Base-by-base conservation (phyloP, 2,329 filamentous ascomycete genomes). In the Stachybotrys chartarum region DNA sequence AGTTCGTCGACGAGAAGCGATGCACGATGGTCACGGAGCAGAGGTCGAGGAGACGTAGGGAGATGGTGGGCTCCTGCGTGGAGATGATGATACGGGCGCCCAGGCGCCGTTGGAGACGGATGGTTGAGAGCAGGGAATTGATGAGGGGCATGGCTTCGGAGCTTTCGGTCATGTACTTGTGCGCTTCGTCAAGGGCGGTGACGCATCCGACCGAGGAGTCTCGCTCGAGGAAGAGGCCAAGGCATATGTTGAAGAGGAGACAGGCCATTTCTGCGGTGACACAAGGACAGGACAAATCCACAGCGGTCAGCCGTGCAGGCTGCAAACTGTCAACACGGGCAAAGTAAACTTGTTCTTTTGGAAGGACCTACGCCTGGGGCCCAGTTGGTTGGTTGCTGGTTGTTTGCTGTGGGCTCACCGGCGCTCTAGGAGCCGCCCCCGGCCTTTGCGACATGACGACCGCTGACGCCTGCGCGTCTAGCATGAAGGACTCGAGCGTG, bases 11-110 rank as follows among this genome's bases (percentile, higher is more conserved):
- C 0, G 77, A 83, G 67, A 92, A 92, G 0, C 85, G 78, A 63
- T 92, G 88, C 0, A 91, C 83, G 16, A 91, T 76, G 0, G 83
- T 87, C n/a, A 88, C 72, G 1, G 82, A 85, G 66, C 85, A 91
- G 0, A 93, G 73, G 54, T 90, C 87, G 0, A 93, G 76, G 0
- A 94, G 76, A 16, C 78, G 77, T 0, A 84, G 82, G 0, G 85
- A 86, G 5, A 92, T 77, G 0, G 86, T 90, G 0, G 88, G 89
- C 62, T 93, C 89, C 64, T 94, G 88, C 0, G 88, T 93, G 0
- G 87, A 85, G 35, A 93, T 85, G 47, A 93, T 66, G 5, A 91
- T 75, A 0, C 88, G 79, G 0, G 80, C 77, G 1, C 79, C 88
- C 1, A 84, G 70, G 64, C 93, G 89, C 0, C 88, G 83, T 67